Evolutionary conservation across 2,329 filamentous ascomycete species (phyloP).

Genomic region (Rhynchosporium graminicola): DNA sequence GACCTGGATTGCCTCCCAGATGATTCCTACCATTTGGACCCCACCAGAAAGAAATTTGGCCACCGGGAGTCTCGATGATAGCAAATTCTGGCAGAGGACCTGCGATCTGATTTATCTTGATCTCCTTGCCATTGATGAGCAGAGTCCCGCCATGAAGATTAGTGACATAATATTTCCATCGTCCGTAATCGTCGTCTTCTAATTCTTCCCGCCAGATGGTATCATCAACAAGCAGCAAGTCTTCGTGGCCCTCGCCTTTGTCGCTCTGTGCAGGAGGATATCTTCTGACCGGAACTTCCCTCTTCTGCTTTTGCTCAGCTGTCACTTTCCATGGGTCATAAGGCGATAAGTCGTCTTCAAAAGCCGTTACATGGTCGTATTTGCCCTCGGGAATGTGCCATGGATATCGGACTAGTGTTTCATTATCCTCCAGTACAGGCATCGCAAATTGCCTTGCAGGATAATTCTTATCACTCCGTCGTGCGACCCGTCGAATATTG

Average conservation of each 20-base stretch:
- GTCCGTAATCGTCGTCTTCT: conserved; percentile 24
- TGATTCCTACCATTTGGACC: conserved; percentile 31
- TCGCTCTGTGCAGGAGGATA: conserved; percentile 23
- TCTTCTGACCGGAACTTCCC: conserved; percentile 30
- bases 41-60: conserved; percentile 37
- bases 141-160: conserved; percentile 35
- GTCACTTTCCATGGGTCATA: conserved; percentile 36
- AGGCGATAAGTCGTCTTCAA: conserved; percentile 14
- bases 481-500: conserved; percentile 34
- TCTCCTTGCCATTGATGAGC: conserved; percentile 35
- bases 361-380: conserved; percentile 17
- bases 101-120: conserved; percentile 35
- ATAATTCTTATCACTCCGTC: conserved; percentile 6
- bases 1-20: conserved; percentile 1
- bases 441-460: neutral
- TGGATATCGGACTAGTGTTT: conserved; percentile 13
- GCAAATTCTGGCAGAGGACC: conserved; percentile 39
- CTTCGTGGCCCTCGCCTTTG: neutral
- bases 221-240: conserved; percentile 26
- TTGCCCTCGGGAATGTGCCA: conserved; percentile 20
- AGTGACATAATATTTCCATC: conserved; percentile 34
- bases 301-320: conserved; percentile 23
- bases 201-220: conserved; percentile 31
- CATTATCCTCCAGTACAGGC: neutral
- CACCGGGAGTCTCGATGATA: conserved; percentile 35